These are phyloP conservation scores for Pleurotus cornucopiae DNA, from an alignment of 768 basidiomycete genomes.

Conservation along the genomic window DNA sequence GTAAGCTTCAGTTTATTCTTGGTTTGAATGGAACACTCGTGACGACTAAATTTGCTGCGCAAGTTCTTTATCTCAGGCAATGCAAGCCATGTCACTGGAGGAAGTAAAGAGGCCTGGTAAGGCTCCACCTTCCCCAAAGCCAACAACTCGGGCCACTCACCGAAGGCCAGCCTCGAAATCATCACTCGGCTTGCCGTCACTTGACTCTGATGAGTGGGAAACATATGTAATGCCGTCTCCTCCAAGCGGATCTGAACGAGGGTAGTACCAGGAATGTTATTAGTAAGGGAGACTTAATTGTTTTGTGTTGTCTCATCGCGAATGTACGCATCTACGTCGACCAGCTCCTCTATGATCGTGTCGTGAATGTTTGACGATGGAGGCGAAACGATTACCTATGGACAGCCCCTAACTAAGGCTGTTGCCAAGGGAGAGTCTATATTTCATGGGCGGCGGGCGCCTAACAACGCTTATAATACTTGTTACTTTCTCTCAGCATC, in stretches of 20 bases:
- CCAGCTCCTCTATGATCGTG: neutral
- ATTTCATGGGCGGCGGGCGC: neutral
- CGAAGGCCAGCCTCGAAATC: constrained; percentile 18
- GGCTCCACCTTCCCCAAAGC: constrained; percentile 3
- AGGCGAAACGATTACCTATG: too few relatives aligned
- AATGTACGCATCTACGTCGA: neutral
- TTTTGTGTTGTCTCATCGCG: neutral
- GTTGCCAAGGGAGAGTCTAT: neutral
- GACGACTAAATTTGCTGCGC: constrained; percentile 9
- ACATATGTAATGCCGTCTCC: constrained; percentile 43
- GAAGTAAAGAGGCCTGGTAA: constrained; percentile 15
- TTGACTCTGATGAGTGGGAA: constrained; percentile 53
- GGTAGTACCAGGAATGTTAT: too few relatives aligned
- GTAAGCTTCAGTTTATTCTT: constrained; percentile 34
- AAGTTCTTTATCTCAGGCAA: constrained; percentile 35
- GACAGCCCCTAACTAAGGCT: too few relatives aligned
- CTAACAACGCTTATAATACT: too few relatives aligned
- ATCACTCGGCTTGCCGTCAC: constrained; percentile 37
- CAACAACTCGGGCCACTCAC: constrained; percentile 7
- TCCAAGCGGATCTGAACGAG: constrained; percentile 16
- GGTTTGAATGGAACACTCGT: constrained; percentile 1
- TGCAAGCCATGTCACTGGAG: constrained; percentile 14
- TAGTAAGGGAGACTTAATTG: too few relatives aligned
- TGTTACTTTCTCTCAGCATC: too few relatives aligned
- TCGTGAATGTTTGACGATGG: neutral